Conservation (phyloP, 2,329 filamentous ascomycete genomes). For the Aureobasidium zeae region DNA sequence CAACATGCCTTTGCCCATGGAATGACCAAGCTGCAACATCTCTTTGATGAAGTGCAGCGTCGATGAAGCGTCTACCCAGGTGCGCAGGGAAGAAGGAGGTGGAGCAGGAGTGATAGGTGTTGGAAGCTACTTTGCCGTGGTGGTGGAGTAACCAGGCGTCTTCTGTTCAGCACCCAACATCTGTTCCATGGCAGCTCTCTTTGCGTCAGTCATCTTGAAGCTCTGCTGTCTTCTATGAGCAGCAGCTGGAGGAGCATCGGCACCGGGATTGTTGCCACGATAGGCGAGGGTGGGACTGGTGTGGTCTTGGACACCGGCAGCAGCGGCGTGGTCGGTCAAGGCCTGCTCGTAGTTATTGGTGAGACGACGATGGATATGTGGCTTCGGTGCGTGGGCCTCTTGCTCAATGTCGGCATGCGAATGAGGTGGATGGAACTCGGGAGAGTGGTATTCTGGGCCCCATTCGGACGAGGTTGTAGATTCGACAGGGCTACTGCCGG, state of each 20-base stretch:
- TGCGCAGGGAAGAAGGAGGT: constrained; percentile 4
- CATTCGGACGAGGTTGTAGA: constrained; percentile 11
- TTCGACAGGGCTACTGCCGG: constrained; percentile 14
- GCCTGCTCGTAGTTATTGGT: constrained; percentile 27
- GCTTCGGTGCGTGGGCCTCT: constrained; percentile 8
- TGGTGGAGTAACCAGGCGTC: constrained; percentile 7
- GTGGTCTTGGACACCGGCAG: constrained; percentile 4
- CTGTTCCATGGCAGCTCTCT: constrained; percentile 24
- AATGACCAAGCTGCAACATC: background rate
- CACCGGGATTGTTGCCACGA: constrained; percentile 10
- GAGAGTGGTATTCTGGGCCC: constrained; percentile 10
- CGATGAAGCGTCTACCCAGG: constrained; percentile 7
- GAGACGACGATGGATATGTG: constrained; percentile 18
- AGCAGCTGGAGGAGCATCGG: constrained; percentile 18
- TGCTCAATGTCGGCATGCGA: constrained; percentile 6
- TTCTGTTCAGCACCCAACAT: constrained; percentile 19
- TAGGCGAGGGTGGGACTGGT: constrained; percentile 6
- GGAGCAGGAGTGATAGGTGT: background rate
- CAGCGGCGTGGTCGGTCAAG: constrained; percentile 16
- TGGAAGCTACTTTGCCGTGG: background rate
- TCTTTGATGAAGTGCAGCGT: background rate
- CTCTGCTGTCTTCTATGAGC: constrained; percentile 21
- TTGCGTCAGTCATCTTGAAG: constrained; percentile 26
- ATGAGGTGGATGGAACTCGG: constrained; percentile 7
- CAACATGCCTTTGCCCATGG: background rate